Evolutionary conservation across 2,329 filamentous ascomycete genomes (phyloP).

Genomic region (Biscogniauxia sp.): DNA sequence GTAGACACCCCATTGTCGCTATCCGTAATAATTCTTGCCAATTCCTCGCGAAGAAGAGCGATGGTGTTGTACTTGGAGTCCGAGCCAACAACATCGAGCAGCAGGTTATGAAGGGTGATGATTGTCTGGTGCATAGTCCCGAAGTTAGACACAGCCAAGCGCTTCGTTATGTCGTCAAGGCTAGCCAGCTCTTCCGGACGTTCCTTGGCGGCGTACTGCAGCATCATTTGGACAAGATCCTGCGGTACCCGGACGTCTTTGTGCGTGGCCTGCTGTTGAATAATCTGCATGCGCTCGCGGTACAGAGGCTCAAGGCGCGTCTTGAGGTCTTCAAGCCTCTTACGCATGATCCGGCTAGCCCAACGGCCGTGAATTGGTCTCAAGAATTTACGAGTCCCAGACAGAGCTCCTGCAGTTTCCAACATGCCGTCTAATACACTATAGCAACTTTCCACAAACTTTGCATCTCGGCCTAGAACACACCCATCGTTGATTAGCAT

Average conservation of each 20-base stretch:
- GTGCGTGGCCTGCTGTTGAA: conserved; percentile 17
- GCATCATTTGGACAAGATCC: conserved; percentile 43
- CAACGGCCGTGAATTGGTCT: conserved; percentile 32
- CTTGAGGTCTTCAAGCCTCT: conserved; percentile 27
- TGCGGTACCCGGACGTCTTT: conserved; percentile 27
- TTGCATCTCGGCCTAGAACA: conserved; percentile 31
- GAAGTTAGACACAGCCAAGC: conserved; percentile 35
- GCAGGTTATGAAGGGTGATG: conserved; percentile 38
- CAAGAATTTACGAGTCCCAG: conserved; percentile 31
- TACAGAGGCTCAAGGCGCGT: conserved; percentile 24
- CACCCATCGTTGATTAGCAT: not conserved
- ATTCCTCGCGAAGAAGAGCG: conserved; percentile 37
- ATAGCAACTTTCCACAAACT: conserved; percentile 32
- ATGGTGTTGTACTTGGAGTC: conserved; percentile 39
- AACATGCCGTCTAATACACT: conserved; percentile 34
- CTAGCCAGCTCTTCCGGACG: conserved; percentile 36
- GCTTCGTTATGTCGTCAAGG: conserved; percentile 30
- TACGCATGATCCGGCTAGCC: conserved; percentile 20
- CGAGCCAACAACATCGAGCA: conserved; percentile 42
- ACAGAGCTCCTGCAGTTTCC: conserved; percentile 32
- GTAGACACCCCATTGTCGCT: conserved; percentile 15
- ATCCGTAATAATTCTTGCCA: conserved; percentile 29
- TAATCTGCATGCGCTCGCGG: conserved; percentile 17
- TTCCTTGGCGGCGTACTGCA: conserved; percentile 38
- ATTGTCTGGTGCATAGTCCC: conserved; percentile 40